Conservation (phyloP, 306 rosid species). For the Fagus sylvatica region DNA sequence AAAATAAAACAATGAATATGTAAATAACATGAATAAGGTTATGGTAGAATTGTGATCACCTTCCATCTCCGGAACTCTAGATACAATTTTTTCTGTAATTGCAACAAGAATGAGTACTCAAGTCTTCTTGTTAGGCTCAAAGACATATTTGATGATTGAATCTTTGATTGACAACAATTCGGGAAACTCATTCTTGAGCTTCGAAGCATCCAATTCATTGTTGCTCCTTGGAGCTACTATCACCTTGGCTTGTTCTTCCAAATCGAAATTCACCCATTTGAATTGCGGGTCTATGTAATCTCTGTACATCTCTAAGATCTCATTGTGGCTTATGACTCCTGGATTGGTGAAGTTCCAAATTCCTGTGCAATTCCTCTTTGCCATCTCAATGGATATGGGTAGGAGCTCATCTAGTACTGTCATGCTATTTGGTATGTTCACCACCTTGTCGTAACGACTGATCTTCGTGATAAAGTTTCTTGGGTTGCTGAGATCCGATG, state of each 20-base stretch:
- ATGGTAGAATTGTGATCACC: too few species aligned
- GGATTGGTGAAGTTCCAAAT: slow-evolving; percentile 88
- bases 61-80: not conserved
- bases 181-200: slow-evolving; percentile 65
- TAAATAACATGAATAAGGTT: too few species aligned
- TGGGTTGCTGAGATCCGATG: slow-evolving; percentile 69
- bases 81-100: slow-evolving; percentile 23
- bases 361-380: slow-evolving; percentile 58
- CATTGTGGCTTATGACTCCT: slow-evolving; percentile 70
- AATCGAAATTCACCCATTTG: slow-evolving; percentile 57
- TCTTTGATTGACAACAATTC: slow-evolving; percentile 54
- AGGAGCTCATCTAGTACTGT: slow-evolving; percentile 72
- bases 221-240: slow-evolving; percentile 66
- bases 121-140: slow-evolving; percentile 64
- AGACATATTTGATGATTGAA: slow-evolving; percentile 59
- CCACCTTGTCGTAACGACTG: slow-evolving; percentile 57
- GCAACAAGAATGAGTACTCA: slow-evolving; percentile 23
- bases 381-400: slow-evolving; percentile 72
- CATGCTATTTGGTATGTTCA: slow-evolving; percentile 75
- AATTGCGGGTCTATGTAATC: slow-evolving; percentile 58
- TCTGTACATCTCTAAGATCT: slow-evolving; percentile 60
- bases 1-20: too few species aligned
- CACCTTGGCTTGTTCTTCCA: slow-evolving; percentile 72
- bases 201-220: slow-evolving; percentile 70
- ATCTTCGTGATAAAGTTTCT: slow-evolving; percentile 80